A percentile compares a stretch with the other conserved stretches of the same genome.
These are phyloP conservation scores for Gossypium gossypioides DNA, from an alignment of 441 rosid species.

Conservation along the genomic window DNA sequence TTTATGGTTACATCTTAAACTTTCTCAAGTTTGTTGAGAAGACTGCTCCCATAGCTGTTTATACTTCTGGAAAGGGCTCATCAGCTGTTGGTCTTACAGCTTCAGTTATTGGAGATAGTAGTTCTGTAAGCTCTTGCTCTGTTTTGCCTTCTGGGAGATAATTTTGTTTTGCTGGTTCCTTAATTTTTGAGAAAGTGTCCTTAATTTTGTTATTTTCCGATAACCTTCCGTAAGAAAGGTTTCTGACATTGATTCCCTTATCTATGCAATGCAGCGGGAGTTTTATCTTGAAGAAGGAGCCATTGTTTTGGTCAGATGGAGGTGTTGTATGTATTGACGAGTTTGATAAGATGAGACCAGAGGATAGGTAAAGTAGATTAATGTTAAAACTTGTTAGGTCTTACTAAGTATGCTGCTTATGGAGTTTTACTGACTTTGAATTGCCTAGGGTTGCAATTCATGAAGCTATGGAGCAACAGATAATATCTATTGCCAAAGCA, in stretches of 20 bases:
- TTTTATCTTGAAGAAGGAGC: slow-evolving; percentile 99
- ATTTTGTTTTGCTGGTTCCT: too few species aligned
- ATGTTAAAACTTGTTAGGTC: slow-evolving; percentile 5
- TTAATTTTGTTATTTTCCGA: too few species aligned
- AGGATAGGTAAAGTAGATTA: slow-evolving; percentile 57
- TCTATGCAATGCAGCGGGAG: slow-evolving; percentile 48
- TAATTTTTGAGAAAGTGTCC: too few species aligned
- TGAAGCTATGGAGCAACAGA: slow-evolving; percentile 99
- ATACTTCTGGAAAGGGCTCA: slow-evolving; percentile 34
- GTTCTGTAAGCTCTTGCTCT: slow-evolving; percentile 47
- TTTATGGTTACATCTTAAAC: slow-evolving; percentile 24
- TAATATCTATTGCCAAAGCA: slow-evolving; percentile 96
- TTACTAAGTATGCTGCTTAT: neutral
- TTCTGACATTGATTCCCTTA: slow-evolving; percentile 22
- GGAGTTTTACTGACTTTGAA: slow-evolving; percentile 2
- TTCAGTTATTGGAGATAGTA: slow-evolving; percentile 76
- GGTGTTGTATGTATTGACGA: slow-evolving; percentile 96
- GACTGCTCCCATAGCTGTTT: slow-evolving; percentile 89
- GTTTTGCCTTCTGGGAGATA: neutral
- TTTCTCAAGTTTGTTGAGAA: slow-evolving; percentile 92
- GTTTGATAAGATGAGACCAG: slow-evolving; percentile 97
- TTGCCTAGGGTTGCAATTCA: slow-evolving; percentile 84
- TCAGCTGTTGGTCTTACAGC: slow-evolving; percentile 97
- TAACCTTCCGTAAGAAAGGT: neutral
- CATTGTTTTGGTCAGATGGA: slow-evolving; percentile 95